A percentile compares a stretch with the other conserved stretches of the same genome.
These are phyloP conservation scores for Exophiala dermatitidis DNA, from an alignment of 2,329 filamentous ascomycete species.

Conservation along the genomic window DNA sequence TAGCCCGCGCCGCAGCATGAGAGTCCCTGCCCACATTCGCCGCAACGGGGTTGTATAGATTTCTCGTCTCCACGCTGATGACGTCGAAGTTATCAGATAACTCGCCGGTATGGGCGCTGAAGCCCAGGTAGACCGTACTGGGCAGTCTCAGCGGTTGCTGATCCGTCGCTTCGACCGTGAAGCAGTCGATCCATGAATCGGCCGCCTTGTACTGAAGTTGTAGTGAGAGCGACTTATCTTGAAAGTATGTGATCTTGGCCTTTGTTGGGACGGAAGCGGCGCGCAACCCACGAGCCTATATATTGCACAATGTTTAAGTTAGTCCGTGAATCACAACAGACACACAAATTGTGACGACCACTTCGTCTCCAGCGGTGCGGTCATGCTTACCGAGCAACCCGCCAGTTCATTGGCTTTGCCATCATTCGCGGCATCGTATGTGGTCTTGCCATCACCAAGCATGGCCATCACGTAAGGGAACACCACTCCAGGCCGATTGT, in stretches of 20 bases:
- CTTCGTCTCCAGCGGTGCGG: neutral
- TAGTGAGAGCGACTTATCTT: conserved; percentile 83
- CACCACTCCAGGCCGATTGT: conserved; percentile 88
- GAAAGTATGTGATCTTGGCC: conserved; percentile 86
- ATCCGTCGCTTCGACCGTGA: conserved; percentile 57
- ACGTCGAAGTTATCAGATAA: conserved; percentile 98
- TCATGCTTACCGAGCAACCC: conserved; percentile 66
- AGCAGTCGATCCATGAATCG: conserved; percentile 83
- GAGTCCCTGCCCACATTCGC: conserved; percentile 25
- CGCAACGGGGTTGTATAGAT: conserved; percentile 62
- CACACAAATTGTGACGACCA: neutral
- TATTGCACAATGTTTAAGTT: neutral
- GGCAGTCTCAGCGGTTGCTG: conserved; percentile 69
- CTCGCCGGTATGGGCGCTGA: conserved; percentile 78
- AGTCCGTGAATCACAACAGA: neutral
- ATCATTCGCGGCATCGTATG: conserved; percentile 89
- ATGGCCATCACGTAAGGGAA: conserved; percentile 99
- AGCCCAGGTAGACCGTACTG: conserved; percentile 57
- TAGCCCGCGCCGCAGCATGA: conserved; percentile 22
- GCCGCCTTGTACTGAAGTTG: conserved; percentile 92
- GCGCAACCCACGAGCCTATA: conserved; percentile 72
- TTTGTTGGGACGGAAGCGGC: conserved; percentile 73
- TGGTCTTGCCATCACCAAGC: conserved; percentile 82
- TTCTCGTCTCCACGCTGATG: conserved; percentile 75
- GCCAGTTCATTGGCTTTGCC: conserved; percentile 89